Conservation (phyloP, 768 basidiomycete genomes). For the Amanita muscaria region DNA sequence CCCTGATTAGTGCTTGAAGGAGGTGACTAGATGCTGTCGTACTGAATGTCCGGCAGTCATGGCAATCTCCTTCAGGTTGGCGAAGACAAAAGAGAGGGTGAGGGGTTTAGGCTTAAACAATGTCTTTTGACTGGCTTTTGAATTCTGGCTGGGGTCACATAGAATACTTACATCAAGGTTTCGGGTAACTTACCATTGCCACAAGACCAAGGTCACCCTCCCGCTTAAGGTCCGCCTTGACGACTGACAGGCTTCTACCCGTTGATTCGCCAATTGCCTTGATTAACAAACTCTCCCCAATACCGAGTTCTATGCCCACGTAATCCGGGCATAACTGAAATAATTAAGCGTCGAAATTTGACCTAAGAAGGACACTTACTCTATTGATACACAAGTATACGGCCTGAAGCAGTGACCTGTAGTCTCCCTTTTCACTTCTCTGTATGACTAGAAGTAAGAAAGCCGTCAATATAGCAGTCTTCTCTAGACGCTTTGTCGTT, state of each 20-base stretch:
- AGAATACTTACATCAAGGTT: background rate
- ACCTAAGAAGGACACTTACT: conserved; percentile 35
- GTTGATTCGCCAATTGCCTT: conserved; percentile 95
- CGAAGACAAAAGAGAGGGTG: conserved; percentile 84
- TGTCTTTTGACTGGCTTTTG: conserved; percentile 87
- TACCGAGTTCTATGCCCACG: conserved; percentile 88
- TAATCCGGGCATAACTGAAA: conserved; percentile 88
- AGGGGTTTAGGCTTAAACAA: conserved; percentile 91
- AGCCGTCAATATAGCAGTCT: conserved; percentile 78
- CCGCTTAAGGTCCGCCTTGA: conserved; percentile 89
- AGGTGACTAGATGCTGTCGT: conserved; percentile 7
- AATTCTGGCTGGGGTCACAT: conserved; percentile 47
- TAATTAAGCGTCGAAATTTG: conserved; percentile 6
- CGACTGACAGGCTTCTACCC: conserved; percentile 70
- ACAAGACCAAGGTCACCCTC: conserved; percentile 95
- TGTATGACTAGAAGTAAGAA: conserved; percentile 88
- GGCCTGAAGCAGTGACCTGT: conserved; percentile 70
- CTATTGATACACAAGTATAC: conserved; percentile 97
- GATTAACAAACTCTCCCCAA: conserved; percentile 88
- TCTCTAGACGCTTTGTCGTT: conserved; percentile 93
- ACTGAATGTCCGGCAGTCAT: conserved; percentile 78
- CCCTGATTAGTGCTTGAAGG: conserved; percentile 4
- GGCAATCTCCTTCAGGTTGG: conserved; percentile 86
- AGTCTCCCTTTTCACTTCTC: conserved; percentile 68
- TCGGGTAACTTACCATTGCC: conserved; percentile 46